Conservation (phyloP, 1,139 yeast species). For the Sugiyamaella xylanicola region DNA sequence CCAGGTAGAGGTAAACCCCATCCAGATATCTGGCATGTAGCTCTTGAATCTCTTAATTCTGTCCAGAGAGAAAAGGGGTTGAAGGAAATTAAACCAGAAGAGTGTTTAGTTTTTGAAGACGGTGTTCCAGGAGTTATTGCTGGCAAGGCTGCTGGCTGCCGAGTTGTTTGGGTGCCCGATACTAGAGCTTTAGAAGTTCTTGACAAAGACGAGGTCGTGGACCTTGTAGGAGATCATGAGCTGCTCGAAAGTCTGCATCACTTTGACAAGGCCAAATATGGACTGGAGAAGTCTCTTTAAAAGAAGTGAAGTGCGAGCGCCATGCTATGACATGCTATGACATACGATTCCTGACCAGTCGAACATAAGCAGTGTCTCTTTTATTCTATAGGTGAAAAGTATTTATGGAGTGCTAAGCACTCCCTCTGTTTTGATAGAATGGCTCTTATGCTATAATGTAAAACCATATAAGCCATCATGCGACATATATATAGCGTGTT, state of each 20-base stretch:
- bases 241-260: constrained; percentile 54
- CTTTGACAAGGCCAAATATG: constrained; percentile 57
- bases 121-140: constrained; percentile 88
- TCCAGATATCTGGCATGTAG: constrained; percentile 90
- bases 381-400: too few relatives aligned
- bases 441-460: too few relatives aligned
- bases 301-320: too few relatives aligned
- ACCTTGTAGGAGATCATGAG: constrained; percentile 57
- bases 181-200: constrained; percentile 61
- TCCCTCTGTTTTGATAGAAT: too few relatives aligned
- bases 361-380: too few relatives aligned
- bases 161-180: constrained; percentile 92
- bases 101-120: constrained; percentile 90
- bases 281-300: constrained; percentile 25
- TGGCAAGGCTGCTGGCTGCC: constrained; percentile 82
- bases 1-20: constrained; percentile 87
- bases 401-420: too few relatives aligned
- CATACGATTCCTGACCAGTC: too few relatives aligned
- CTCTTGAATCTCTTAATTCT: constrained; percentile 67
- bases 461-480: too few relatives aligned
- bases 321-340: too few relatives aligned
- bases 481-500: too few relatives aligned
- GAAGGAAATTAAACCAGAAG: constrained; percentile 62
- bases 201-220: constrained; percentile 44
- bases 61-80: constrained; percentile 41